Conservation (phyloP, 768 basidiomycete genomes). For the Boletus reticulatus region DNA sequence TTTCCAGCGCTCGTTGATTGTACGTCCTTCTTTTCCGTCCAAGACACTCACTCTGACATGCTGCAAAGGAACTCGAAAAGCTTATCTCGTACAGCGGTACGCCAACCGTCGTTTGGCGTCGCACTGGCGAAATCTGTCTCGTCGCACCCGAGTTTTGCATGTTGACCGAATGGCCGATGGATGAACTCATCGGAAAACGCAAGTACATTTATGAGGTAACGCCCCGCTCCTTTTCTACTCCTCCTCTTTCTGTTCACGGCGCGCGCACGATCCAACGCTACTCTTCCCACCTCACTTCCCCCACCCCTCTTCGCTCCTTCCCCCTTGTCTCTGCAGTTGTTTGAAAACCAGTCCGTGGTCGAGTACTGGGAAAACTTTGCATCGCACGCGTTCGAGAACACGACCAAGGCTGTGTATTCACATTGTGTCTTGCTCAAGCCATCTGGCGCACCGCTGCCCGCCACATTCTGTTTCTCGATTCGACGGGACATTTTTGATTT, state of each 20-base stretch:
- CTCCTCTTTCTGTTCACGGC: slow-evolving; percentile 18
- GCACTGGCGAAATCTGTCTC: slow-evolving; percentile 96
- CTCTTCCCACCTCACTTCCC: neutral
- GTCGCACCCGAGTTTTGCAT: slow-evolving; percentile 96
- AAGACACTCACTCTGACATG: slow-evolving; percentile 1
- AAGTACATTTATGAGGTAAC: slow-evolving; percentile 47
- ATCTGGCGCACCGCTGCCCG: slow-evolving; percentile 78
- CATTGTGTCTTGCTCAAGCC: slow-evolving; percentile 89
- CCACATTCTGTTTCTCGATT: slow-evolving; percentile 96
- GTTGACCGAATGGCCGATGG: slow-evolving; percentile 87
- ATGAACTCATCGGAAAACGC: slow-evolving; percentile 64
- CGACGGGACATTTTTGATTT: slow-evolving; percentile 89
- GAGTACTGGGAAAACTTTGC: slow-evolving; percentile 98
- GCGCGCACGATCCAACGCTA: slow-evolving; percentile 9
- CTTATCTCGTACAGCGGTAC: slow-evolving; percentile 96
- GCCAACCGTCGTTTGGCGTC: slow-evolving; percentile 95
- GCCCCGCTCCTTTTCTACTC: slow-evolving; percentile 9
- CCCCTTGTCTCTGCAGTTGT: slow-evolving; percentile 51
- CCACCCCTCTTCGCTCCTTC: neutral
- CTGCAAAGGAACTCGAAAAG: slow-evolving; percentile 85
- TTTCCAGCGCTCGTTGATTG: slow-evolving; percentile 90
- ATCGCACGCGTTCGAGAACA: slow-evolving; percentile 95
- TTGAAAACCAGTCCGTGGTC: slow-evolving; percentile 93
- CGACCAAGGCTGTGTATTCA: slow-evolving; percentile 92
- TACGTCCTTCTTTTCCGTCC: slow-evolving; percentile 34